These are phyloP conservation scores for Antitrichia curtipendula DNA, from an alignment of 225 moss, liverwort and hornwort species.

Conservation along the genomic window DNA sequence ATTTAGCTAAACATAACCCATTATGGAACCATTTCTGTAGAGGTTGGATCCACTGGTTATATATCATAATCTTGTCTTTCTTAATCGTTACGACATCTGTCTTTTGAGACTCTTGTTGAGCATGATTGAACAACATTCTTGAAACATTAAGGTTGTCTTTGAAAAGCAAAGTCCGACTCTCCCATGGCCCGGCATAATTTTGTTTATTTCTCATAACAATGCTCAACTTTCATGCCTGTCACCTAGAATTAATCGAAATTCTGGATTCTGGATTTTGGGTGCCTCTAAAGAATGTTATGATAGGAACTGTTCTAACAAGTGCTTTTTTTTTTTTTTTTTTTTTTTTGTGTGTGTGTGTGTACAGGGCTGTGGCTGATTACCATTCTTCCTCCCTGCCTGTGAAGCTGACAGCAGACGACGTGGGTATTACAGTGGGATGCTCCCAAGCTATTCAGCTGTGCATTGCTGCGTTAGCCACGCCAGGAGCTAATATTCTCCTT, in stretches of 20 bases:
- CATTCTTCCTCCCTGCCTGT: constrained; percentile 40
- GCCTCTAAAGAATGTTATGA: not conserved
- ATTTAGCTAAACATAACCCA: no score
- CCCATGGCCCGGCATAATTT: not conserved
- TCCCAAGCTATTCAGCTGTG: constrained; percentile 68
- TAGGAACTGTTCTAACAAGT: not conserved
- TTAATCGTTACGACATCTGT: no score
- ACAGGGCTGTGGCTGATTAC: constrained; percentile 74
- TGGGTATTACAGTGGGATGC: constrained; percentile 66
- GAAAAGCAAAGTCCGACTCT: not conserved
- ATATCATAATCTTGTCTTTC: not conserved
- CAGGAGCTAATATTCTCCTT: constrained; percentile 63
- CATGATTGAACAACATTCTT: not conserved
- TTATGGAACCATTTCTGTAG: not conserved
- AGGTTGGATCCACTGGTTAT: not conserved
- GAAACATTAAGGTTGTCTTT: not conserved
- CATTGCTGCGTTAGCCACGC: constrained; percentile 47
- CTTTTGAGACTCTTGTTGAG: not conserved
- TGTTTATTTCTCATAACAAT: not conserved
- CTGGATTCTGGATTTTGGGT: no score
- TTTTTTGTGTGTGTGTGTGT: not conserved
- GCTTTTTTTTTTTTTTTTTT: no score
- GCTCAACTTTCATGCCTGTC: not conserved
- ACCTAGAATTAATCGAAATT: not conserved
- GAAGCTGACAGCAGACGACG: constrained; percentile 47